Conservation (phyloP, 2,329 filamentous ascomycete genomes). For the Colletotrichum lentis region DNA sequence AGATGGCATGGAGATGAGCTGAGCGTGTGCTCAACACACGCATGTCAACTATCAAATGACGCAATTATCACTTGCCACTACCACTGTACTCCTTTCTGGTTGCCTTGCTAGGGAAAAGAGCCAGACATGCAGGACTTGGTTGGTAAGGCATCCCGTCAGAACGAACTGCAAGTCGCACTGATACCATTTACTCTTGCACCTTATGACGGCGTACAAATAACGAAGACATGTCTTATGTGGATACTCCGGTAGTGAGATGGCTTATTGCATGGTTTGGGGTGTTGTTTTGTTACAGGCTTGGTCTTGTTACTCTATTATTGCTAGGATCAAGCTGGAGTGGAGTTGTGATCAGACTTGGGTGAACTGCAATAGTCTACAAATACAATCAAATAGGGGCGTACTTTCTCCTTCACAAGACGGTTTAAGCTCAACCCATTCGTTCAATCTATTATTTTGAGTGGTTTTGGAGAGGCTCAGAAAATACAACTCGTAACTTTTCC, state of each 20-base stretch:
- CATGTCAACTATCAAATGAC: not conserved
- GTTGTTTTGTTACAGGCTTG: not conserved
- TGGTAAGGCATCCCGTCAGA: not conserved
- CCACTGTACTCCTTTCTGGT: not conserved
- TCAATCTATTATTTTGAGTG: conserved; percentile 14
- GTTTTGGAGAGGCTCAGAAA: not conserved
- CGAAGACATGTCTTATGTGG: conserved; percentile 25
- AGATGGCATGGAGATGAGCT: conserved; percentile 68
- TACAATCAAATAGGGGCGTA: not conserved
- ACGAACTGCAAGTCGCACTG: not conserved
- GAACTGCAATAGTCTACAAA: conserved; percentile 33
- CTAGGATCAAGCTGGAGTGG: conserved; percentile 4
- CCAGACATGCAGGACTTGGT: not conserved
- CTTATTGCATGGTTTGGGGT: conserved; percentile 28
- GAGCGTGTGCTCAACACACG: not conserved
- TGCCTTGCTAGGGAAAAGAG: not conserved
- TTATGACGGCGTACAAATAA: conserved; percentile 10
- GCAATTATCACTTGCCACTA: not conserved
- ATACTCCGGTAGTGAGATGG: not conserved
- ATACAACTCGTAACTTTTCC: conserved; percentile 32
- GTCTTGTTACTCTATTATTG: not conserved
- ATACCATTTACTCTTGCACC: not conserved
- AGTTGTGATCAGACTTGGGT: conserved; percentile 26
- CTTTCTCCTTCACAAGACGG: not conserved
- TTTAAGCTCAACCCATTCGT: not conserved